These are phyloP conservation scores for Neurospora sp. DNA, from an alignment of 495 filamentous ascomycete genomes.

Conservation along the genomic window DNA sequence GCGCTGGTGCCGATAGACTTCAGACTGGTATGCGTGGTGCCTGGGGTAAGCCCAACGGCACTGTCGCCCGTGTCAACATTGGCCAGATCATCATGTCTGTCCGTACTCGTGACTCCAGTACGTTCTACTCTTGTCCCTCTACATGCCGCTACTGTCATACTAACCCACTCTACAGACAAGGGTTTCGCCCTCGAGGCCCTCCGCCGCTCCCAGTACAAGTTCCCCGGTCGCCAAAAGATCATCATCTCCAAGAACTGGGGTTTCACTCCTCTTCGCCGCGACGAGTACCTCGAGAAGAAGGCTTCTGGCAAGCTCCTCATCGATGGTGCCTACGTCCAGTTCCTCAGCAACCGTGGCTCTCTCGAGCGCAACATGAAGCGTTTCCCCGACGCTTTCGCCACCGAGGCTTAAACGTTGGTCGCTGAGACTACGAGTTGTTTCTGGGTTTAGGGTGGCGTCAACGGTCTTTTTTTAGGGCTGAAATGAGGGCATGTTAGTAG, in stretches of 20 bases:
- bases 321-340: conserved; percentile 98
- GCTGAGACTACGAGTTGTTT: conserved; percentile 25
- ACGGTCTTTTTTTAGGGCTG: conserved; percentile 24
- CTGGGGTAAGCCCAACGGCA: conserved; percentile 97
- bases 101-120: conserved; percentile 83
- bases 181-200: conserved; percentile 94
- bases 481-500: conserved; percentile 23
- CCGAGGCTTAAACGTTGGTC: conserved; percentile 25
- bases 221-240: conserved; percentile 99
- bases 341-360: conserved; percentile 81
- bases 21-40: conserved; percentile 99
- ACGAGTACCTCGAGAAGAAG: conserved; percentile 91
- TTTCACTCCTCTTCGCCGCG: conserved; percentile 93
- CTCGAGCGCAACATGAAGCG: conserved; percentile 77
- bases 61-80: conserved; percentile 97
- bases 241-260: conserved; percentile 99
- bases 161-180: conserved; percentile 49
- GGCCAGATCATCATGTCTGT: conserved; percentile 96
- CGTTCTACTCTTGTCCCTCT: conserved; percentile 20
- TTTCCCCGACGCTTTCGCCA: conserved; percentile 83
- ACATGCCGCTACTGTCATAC: not conserved
- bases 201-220: conserved; percentile 99
- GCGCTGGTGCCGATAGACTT: conserved; percentile 98
- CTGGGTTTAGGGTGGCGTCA: conserved; percentile 23
- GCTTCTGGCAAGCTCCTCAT: conserved; percentile 78